Percentiles rank a stretch among this genome's conserved stretches.
Conservation (phyloP, 1,284 basidiomycete genomes). For the Chalciporus sp. region DNA sequence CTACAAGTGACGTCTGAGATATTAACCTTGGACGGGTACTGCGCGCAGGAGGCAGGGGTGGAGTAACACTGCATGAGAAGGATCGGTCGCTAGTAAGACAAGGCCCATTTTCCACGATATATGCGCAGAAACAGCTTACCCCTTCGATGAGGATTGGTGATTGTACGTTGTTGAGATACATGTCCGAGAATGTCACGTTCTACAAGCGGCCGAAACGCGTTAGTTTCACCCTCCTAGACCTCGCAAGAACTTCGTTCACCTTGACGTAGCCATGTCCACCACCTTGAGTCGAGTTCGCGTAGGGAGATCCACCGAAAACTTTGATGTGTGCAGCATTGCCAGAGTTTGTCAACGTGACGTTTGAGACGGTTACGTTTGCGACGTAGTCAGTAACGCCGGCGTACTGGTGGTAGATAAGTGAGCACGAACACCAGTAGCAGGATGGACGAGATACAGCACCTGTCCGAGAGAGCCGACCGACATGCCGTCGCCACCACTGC, state of each 20-base stretch:
- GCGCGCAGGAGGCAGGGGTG: neutral
- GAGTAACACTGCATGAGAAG: neutral
- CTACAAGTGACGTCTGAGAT: neutral
- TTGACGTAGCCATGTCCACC: constrained; percentile 37
- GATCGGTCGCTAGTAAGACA: neutral
- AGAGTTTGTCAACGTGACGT: constrained; percentile 41
- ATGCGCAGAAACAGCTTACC: neutral
- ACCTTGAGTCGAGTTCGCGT: constrained; percentile 18
- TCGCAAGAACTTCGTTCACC: neutral
- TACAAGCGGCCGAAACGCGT: neutral
- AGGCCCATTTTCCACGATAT: neutral
- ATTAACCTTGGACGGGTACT: neutral
- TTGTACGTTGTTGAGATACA: neutral
- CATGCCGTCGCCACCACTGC: constrained; percentile 41
- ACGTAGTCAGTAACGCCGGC: neutral
- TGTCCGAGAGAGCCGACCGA: constrained; percentile 17
- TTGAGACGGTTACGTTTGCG: neutral
- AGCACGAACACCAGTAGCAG: too few relatives aligned
- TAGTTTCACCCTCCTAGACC: neutral
- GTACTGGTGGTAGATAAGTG: neutral
- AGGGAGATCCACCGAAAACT: constrained; percentile 34
- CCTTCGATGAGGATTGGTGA: neutral
- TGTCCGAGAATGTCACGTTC: neutral
- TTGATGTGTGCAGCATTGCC: constrained; percentile 54
- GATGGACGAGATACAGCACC: neutral